Evolutionary conservation across 768 basidiomycete genomes (phyloP).

Genomic region (Boletus sp.): DNA sequence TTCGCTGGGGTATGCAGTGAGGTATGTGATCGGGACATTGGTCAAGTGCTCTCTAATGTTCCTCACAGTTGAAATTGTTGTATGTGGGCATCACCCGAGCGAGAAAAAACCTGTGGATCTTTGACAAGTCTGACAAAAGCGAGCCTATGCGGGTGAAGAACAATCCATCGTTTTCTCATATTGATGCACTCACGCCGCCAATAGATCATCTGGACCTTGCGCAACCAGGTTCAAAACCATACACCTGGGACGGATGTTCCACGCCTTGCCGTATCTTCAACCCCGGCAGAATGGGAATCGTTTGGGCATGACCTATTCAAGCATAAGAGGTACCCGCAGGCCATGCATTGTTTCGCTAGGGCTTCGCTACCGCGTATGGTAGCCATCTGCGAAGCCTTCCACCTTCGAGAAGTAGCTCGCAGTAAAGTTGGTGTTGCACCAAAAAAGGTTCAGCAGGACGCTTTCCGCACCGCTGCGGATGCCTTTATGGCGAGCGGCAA

Average conservation of each 20-base stretch:
- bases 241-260: conserved; percentile 50
- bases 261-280: conserved; percentile 53
- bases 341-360: conserved; percentile 52
- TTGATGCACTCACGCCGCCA: not conserved
- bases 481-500: conserved; percentile 47
- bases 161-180: not conserved
- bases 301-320: conserved; percentile 41
- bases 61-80: conserved; percentile 55
- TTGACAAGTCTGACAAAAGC: conserved; percentile 55
- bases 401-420: conserved; percentile 52
- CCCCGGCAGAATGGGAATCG: conserved; percentile 44
- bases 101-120: conserved; percentile 68
- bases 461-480: conserved; percentile 46
- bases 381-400: conserved; percentile 50
- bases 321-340: conserved; percentile 44
- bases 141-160: conserved; percentile 54
- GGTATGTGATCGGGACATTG: conserved; percentile 31
- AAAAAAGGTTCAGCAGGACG: conserved; percentile 27
- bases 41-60: not conserved
- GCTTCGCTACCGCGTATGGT: conserved; percentile 44
- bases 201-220: conserved; percentile 53
- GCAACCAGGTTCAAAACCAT: conserved; percentile 46
- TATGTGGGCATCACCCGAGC: conserved; percentile 75
- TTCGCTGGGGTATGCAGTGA: conserved; percentile 60
- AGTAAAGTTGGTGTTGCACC: conserved; percentile 26